These are phyloP conservation scores for Saccharomycopsis oosterbeekiorum DNA, from an alignment of 805 yeast species.

Conservation along the genomic window DNA sequence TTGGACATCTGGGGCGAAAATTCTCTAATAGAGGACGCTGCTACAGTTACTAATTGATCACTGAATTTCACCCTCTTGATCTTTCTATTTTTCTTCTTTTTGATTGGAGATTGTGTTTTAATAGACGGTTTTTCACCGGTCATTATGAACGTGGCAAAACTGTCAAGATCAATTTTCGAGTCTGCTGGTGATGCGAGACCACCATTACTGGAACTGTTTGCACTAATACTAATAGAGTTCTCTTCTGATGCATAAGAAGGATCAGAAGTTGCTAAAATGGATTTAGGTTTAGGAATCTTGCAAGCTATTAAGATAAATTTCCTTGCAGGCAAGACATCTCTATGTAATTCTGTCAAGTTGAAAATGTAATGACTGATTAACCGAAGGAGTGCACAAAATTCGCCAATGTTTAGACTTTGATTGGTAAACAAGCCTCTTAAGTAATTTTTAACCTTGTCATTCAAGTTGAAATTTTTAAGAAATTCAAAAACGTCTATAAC, in stretches of 20 bases:
- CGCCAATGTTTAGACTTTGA: conserved; percentile 65
- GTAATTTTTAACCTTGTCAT: conserved; percentile 38
- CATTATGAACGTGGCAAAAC: conserved; percentile 72
- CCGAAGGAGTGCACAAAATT: conserved; percentile 80
- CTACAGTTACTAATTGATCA: conserved; percentile 47
- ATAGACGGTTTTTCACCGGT: conserved; percentile 63
- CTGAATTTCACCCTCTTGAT: conserved; percentile 63
- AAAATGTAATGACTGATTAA: conserved; percentile 62
- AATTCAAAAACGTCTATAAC: conserved; percentile 73
- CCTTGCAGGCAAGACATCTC: conserved; percentile 44
- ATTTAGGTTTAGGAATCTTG: conserved; percentile 68
- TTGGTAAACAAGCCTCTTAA: conserved; percentile 45
- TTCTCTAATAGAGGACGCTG: conserved; percentile 7
- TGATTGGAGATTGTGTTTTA: conserved; percentile 21
- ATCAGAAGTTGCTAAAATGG: conserved; percentile 54
- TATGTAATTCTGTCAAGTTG: conserved; percentile 21
- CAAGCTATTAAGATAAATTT: conserved; percentile 44
- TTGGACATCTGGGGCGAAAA: conserved; percentile 3
- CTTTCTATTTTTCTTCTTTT: conserved; percentile 31
- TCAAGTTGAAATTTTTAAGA: conserved; percentile 63
- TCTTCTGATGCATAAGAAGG: conserved; percentile 21
- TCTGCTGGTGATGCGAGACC: conserved; percentile 6
- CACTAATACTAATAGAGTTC: neutral
- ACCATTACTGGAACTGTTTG: conserved; percentile 15
- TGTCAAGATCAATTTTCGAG: conserved; percentile 62